Percentiles rank a stretch among this genome's conserved stretches.
Evolutionary conservation across 2,329 filamentous ascomycete species (phyloP).

Genomic region (Trichoderma polysporum): DNA sequence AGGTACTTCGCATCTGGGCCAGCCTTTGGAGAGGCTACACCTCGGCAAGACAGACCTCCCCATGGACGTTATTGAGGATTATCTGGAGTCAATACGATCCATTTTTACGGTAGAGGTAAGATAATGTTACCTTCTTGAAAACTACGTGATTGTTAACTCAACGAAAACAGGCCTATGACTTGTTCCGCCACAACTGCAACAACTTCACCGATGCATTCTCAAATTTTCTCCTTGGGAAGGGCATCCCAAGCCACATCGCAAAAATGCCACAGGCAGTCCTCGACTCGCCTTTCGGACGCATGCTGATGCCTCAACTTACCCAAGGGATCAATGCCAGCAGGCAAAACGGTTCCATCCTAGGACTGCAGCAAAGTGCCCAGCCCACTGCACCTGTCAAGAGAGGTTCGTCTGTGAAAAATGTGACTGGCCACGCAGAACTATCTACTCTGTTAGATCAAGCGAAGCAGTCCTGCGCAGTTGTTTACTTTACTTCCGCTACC

Average conservation of each 20-base stretch:
- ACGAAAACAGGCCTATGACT: constrained; percentile 69
- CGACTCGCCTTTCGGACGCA: constrained; percentile 81
- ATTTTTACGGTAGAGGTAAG: constrained; percentile 77
- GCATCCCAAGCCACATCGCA: constrained; percentile 83
- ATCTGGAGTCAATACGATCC: constrained; percentile 76
- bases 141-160: neutral
- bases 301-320: constrained; percentile 72
- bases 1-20: constrained; percentile 82
- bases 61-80: constrained; percentile 79
- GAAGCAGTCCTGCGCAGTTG: constrained; percentile 66
- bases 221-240: constrained; percentile 83
- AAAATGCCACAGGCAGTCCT: constrained; percentile 84
- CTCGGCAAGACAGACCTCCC: constrained; percentile 79
- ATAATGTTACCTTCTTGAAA: neutral
- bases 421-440: constrained; percentile 46
- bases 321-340: constrained; percentile 52
- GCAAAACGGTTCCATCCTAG: constrained; percentile 53
- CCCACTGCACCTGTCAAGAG: constrained; percentile 19
- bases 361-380: constrained; percentile 45
- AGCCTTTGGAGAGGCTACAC: constrained; percentile 71
- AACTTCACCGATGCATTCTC: constrained; percentile 94
- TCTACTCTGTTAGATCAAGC: constrained; percentile 52
- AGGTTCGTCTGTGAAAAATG: constrained; percentile 53
- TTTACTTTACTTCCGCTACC: constrained; percentile 91
- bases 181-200: constrained; percentile 93